A percentile compares a stretch with the other conserved stretches of the same genome.
phyloP scores from a whole-genome alignment of 2,329 filamentous ascomycete genomes.

The Clarireedia hainanense region DNA sequence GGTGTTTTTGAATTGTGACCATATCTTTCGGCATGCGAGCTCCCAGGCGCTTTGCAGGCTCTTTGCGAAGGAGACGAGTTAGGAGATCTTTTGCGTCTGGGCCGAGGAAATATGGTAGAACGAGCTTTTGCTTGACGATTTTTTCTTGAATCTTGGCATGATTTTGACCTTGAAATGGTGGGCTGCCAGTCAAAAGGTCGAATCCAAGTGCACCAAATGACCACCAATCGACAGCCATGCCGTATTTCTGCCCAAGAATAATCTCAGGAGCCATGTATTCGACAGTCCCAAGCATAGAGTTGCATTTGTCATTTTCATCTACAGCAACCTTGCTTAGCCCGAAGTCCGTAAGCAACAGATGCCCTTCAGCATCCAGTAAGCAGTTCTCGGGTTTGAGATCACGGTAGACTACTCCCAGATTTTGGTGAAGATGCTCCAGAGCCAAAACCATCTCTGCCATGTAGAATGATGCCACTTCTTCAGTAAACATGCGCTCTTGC shows the following conservation, averaged over 20 bases:
- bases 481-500: constrained; percentile 90
- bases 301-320: constrained; percentile 62
- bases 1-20: constrained; percentile 76
- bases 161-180: constrained; percentile 86
- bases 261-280: constrained; percentile 98
- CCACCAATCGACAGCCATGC: constrained; percentile 98
- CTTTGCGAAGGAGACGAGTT: constrained; percentile 82
- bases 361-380: constrained; percentile 81
- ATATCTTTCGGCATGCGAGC: constrained; percentile 85
- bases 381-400: constrained; percentile 98
- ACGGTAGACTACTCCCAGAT: constrained; percentile 89
- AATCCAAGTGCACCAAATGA: constrained; percentile 88
- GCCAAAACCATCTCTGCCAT: constrained; percentile 98
- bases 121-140: constrained; percentile 87
- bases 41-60: constrained; percentile 83
- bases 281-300: constrained; percentile 87
- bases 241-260: constrained; percentile 79
- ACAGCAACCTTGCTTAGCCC: constrained; percentile 91
- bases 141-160: constrained; percentile 93
- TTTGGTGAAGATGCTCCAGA: constrained; percentile 84
- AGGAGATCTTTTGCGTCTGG: constrained; percentile 91
- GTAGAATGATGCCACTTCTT: constrained; percentile 87
- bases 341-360: constrained; percentile 92
- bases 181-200: constrained; percentile 85
- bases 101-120: constrained; percentile 82